These are phyloP conservation scores for Neurospora sp. DNA, from an alignment of 495 filamentous ascomycete genomes.

Conservation along the genomic window DNA sequence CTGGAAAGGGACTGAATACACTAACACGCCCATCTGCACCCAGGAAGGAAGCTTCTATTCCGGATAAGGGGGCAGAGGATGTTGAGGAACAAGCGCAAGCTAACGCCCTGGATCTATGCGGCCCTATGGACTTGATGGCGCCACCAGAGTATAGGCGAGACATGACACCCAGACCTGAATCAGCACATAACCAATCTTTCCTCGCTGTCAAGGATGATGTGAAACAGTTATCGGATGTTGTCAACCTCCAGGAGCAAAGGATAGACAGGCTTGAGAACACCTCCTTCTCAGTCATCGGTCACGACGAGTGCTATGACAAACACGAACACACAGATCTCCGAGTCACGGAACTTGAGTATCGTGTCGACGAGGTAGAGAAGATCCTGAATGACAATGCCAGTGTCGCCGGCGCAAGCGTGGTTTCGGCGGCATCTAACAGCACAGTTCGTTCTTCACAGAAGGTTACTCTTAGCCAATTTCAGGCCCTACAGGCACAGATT, in stretches of 20 bases:
- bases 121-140: background rate
- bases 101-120: background rate
- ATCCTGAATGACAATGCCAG: conserved; percentile 37
- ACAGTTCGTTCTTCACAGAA: conserved; percentile 21
- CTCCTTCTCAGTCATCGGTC: conserved; percentile 45
- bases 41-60: conserved; percentile 20
- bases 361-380: conserved; percentile 51
- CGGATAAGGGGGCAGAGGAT: conserved; percentile 10
- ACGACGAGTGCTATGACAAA: conserved; percentile 50
- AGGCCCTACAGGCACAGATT: conserved; percentile 46
- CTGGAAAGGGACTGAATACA: conserved; percentile 37
- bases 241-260: conserved; percentile 43
- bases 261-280: conserved; percentile 50
- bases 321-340: conserved; percentile 49
- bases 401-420: conserved; percentile 31
- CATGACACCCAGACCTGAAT: conserved; percentile 3
- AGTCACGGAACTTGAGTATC: conserved; percentile 51
- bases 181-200: conserved; percentile 4
- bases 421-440: conserved; percentile 36
- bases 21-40: conserved; percentile 28
- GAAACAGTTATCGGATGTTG: conserved; percentile 26
- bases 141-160: background rate
- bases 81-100: conserved; percentile 13
- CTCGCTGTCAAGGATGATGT: conserved; percentile 13
- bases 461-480: conserved; percentile 40